Conservation (phyloP, 1,284 basidiomycete species). For the Cerioporus squamosus region DNA sequence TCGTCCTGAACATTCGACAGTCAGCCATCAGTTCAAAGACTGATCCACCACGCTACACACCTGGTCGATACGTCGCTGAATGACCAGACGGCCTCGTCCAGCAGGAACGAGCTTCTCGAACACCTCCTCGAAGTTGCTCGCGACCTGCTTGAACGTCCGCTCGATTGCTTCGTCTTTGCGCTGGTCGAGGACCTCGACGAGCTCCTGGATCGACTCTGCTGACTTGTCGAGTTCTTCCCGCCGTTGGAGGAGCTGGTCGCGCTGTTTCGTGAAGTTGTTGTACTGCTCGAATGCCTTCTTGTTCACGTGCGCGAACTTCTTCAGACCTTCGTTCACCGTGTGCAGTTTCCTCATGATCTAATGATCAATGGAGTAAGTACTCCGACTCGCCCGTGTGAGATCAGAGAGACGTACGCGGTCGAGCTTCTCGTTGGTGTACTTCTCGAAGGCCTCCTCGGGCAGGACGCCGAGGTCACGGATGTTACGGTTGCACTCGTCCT, state of each 20-base stretch:
- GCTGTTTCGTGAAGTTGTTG: conserved; percentile 96
- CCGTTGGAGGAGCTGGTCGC: conserved; percentile 87
- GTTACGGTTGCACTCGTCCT: conserved; percentile 92
- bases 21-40: background rate
- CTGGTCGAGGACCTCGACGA: conserved; percentile 95
- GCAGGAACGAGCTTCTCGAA: conserved; percentile 98
- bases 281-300: conserved; percentile 99
- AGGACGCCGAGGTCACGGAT: conserved; percentile 96
- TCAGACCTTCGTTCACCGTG: conserved; percentile 88
- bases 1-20: conserved; percentile 53
- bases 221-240: conserved; percentile 91
- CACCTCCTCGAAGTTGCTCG: conserved; percentile 95
- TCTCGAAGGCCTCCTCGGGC: conserved; percentile 97
- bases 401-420: conserved; percentile 68
- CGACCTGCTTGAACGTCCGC: conserved; percentile 97
- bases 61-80: conserved; percentile 88
- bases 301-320: conserved; percentile 98
- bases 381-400: background rate
- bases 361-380: background rate
- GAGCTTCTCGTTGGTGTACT: conserved; percentile 84
- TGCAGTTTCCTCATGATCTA: conserved; percentile 92
- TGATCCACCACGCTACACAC: conserved; percentile 44
- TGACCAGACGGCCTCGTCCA: conserved; percentile 89
- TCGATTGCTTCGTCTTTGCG: conserved; percentile 99
- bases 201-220: conserved; percentile 87